Base-by-base conservation (phyloP, 73 alveolate species). In the Symbiodinium pilosum region DNA sequence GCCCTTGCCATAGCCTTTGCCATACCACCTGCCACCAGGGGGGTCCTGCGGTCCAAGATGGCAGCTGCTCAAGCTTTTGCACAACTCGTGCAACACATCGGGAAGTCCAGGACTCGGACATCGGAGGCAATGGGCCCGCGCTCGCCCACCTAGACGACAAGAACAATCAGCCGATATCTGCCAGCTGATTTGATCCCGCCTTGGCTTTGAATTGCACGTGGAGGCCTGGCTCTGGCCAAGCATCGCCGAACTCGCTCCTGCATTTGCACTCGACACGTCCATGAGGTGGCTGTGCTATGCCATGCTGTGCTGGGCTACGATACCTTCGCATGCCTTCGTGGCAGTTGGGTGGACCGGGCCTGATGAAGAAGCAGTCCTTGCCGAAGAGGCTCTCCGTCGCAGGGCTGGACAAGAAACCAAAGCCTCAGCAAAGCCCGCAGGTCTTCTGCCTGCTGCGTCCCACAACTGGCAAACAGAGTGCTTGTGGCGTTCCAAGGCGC, bases 191-290 rank as follows among this genome's bases (percentile, higher is more conserved):
- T 47, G 16, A 47, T 16, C 73, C 16, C 84, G 20, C 85, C 44
- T n/a, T 73, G 47, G 85, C 85, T 30, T 30, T 42, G 85, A 34
- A 73, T 43, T 73, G 85, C 44, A 73, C 85, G 30, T 73, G 85
- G 32, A 73, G 24, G 30, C 85, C 85, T 43, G 18, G 44, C 85
- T 34, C 43, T 43, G 85, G 85, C 85, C 85, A 73, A 34, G 85
- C 85, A 34, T 73, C 85, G 44, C 85, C 85, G 51, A 73, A 73
- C 85, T 73, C 85, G 85, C 85, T 73, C 81, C 77, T 64, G 77
- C 36, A 9, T 2, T 6, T 9, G 6, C 59, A 14, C 77, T 9
- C 77, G 0, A 30, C 77, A 56, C 36, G 6, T 16, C 75, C 32
- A 56, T 56, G 32, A 14, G 59, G 73, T 14, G 59, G 59, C 21